phyloP scores from a whole-genome alignment of 2,329 filamentous ascomycete species.

The Proliferodiscus dingleyae region DNA sequence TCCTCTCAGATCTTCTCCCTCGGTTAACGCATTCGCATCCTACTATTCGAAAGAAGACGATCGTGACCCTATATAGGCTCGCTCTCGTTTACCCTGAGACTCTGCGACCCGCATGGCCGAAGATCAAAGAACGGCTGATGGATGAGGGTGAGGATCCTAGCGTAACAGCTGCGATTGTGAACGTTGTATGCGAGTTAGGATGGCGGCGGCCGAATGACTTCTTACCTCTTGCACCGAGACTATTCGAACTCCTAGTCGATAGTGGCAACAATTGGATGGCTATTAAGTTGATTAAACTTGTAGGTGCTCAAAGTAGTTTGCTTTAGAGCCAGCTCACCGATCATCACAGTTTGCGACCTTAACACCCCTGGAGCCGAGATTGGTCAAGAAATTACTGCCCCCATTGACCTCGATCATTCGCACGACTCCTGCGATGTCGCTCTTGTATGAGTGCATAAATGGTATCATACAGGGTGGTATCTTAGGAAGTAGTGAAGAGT shows the following conservation, averaged over 20 bases:
- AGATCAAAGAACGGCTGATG: constrained; percentile 90
- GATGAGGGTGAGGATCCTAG: constrained; percentile 86
- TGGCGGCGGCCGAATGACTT: constrained; percentile 95
- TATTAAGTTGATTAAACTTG: constrained; percentile 97
- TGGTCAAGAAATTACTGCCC: constrained; percentile 86
- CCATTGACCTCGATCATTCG: constrained; percentile 90
- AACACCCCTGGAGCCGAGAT: constrained; percentile 83
- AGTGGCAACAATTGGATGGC: constrained; percentile 99
- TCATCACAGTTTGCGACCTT: constrained; percentile 76
- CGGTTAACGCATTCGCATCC: constrained; percentile 82
- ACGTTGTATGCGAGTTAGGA: constrained; percentile 92
- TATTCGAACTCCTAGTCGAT: constrained; percentile 89
- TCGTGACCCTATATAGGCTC: constrained; percentile 88
- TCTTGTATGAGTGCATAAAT: constrained; percentile 97
- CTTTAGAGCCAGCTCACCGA: not conserved
- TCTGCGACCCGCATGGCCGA: constrained; percentile 87
- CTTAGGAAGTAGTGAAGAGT: constrained; percentile 73
- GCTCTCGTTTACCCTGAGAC: constrained; percentile 97
- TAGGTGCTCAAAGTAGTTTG: constrained; percentile 39
- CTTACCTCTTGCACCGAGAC: constrained; percentile 78
- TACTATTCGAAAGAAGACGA: constrained; percentile 87
- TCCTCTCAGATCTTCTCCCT: constrained; percentile 80
- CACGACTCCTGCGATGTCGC: constrained; percentile 95
- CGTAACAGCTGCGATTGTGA: constrained; percentile 92
- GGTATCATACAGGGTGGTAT: constrained; percentile 97